These are phyloP conservation scores for Stentor roeselii DNA, from an alignment of 73 alveolate species.

Conservation along the genomic window DNA sequence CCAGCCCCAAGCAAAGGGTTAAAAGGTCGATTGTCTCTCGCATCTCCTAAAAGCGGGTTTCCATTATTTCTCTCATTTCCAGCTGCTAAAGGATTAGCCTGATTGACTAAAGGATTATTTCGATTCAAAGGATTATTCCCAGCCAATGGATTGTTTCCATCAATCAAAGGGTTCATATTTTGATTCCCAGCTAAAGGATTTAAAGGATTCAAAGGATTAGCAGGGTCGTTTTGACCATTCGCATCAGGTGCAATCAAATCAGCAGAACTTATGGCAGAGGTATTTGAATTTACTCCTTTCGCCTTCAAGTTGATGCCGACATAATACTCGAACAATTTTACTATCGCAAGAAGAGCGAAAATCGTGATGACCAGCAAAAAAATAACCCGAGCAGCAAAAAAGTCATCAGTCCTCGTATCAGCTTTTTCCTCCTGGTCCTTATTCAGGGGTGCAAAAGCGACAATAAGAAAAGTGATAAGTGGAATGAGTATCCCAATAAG, in stretches of 20 bases:
- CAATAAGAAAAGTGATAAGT: conserved; percentile 9
- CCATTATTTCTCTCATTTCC: no score
- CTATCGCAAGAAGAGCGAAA: neutral
- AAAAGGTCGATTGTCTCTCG: no score
- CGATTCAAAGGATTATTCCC: no score
- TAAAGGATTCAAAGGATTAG: neutral
- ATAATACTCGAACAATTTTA: neutral
- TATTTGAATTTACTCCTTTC: conserved; percentile 13
- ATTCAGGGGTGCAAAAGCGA: conserved; percentile 9
- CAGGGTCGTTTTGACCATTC: neutral
- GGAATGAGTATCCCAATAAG: conserved; percentile 15
- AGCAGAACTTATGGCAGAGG: neutral
- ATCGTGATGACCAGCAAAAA: neutral
- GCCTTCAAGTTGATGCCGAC: neutral
- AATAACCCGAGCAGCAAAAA: conserved; percentile 1
- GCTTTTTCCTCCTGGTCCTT: neutral
- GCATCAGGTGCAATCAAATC: neutral
- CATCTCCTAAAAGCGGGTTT: no score
- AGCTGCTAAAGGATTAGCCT: no score
- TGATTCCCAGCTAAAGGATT: neutral
- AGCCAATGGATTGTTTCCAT: no score
- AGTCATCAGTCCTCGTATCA: neutral
- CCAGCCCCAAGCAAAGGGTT: no score
- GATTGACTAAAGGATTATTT: no score
- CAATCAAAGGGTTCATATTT: neutral